Evolutionary conservation across 768 basidiomycete species (phyloP), one percentile per base, ranked within the genome.

Genomic region (Boletales sp.): DNA sequence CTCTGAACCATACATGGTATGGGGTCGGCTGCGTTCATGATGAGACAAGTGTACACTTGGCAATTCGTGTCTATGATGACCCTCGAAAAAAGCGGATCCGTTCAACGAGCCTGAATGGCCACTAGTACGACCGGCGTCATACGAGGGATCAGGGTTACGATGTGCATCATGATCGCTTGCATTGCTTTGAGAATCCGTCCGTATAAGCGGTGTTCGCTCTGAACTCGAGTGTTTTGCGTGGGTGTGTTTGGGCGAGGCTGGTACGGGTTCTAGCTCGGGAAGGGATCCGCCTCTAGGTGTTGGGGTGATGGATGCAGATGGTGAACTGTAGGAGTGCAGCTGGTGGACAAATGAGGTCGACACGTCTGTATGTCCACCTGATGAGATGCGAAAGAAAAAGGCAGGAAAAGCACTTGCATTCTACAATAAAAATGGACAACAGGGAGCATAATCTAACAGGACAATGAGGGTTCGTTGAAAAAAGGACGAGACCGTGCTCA

Each of bases 301-400:
- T n/a, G 62, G 45, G 9, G 46, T 47, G 17, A 68, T 68, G 12
- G 80, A 72, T 19, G 76, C 53, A 7, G 76, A 68, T 4, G 77
- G 74, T 2, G 86, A 86, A 1, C 78, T 68, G 48, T 81, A 78
- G 2, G 81, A 79, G 1, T 88, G 83, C 0, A 91, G 75, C 46
- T 73, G 75, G 47, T 90, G 82, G 12, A 90, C 90, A 56, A 82
- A 90, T 3, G 84, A 77, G 0, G 85, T 88, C 17, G 88, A 90
- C 40, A 81, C 65, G 59, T 88, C 90, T 91, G 57, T n/a, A 38
- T 12, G 31, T 13, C 21, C 24, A 4, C 3, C 13, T 31, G 15
- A 38, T 55, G 14, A 51, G 31, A 7, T 9, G 5, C 12, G 19
- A 37, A 53, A 15, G 15, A 27, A 13, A 1, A 14, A 35, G 12